These are phyloP conservation scores for Cladosporium sp. DNA, from an alignment of 2,329 filamentous ascomycete species.

Conservation along the genomic window DNA sequence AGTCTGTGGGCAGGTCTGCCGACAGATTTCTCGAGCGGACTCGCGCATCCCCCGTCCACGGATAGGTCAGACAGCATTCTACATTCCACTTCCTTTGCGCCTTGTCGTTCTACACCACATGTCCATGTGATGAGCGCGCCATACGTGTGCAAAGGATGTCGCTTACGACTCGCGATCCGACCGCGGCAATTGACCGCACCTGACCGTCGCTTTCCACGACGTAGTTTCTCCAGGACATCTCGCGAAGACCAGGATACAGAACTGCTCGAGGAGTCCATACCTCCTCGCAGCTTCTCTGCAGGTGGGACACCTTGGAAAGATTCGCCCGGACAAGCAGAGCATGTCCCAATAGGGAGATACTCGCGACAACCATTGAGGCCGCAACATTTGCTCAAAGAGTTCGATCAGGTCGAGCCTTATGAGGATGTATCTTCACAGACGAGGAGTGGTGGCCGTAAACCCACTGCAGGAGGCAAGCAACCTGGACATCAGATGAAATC, in stretches of 20 bases:
- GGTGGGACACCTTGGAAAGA: too few relatives aligned
- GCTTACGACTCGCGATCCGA: constrained; percentile 5
- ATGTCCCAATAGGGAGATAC: too few relatives aligned
- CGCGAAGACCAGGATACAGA: background rate
- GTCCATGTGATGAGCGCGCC: constrained; percentile 9
- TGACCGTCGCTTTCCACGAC: background rate
- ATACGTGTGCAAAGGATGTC: constrained; percentile 15
- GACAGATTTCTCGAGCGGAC: background rate
- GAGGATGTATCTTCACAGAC: background rate
- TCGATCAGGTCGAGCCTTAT: background rate
- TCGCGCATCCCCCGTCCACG: background rate
- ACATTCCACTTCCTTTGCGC: background rate
- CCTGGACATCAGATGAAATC: too few relatives aligned
- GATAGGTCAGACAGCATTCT: background rate
- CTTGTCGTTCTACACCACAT: background rate
- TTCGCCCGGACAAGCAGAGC: too few relatives aligned
- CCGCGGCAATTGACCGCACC: background rate
- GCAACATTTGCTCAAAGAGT: too few relatives aligned
- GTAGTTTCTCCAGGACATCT: background rate
- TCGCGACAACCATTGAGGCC: too few relatives aligned
- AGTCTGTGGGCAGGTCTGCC: background rate
- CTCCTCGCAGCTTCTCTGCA: too few relatives aligned
- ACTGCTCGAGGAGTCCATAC: too few relatives aligned
- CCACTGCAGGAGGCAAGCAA: background rate
- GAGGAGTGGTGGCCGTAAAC: background rate